These are phyloP conservation scores for Crithidia bombi DNA, from an alignment of 208 protist genomes.

Conservation along the genomic window DNA sequence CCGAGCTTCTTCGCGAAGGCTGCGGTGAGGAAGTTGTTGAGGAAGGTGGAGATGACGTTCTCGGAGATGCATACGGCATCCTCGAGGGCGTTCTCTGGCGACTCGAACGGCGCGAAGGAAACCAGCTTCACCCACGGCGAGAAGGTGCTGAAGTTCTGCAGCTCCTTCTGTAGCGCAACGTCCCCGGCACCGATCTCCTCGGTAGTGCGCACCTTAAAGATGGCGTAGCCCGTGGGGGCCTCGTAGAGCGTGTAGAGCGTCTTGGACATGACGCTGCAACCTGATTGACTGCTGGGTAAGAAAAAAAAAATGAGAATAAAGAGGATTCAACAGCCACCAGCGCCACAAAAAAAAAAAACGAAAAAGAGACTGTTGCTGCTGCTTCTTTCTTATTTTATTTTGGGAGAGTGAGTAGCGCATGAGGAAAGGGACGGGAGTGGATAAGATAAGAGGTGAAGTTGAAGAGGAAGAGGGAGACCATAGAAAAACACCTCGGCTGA, in stretches of 20 bases:
- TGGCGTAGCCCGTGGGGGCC: conserved; percentile 96
- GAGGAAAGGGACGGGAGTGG: too few species aligned
- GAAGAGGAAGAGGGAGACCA: too few species aligned
- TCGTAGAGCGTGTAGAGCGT: conserved; percentile 96
- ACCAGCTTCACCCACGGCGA: conserved; percentile 95
- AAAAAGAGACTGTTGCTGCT: background rate
- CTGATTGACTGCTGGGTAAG: background rate
- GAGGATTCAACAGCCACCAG: background rate
- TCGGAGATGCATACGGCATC: conserved; percentile 98
- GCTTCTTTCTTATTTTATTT: background rate
- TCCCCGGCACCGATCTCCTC: conserved; percentile 95
- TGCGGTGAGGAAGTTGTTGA: conserved; percentile 95
- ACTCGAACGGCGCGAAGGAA: conserved; percentile 97
- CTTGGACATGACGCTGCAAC: conserved; percentile 73
- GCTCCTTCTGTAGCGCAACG: conserved; percentile 92
- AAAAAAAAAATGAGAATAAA: conserved; percentile 16
- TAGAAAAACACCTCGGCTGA: too few species aligned
- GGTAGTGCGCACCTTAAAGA: conserved; percentile 95
- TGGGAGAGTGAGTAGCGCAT: background rate
- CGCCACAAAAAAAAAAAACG: background rate
- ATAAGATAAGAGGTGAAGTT: too few species aligned
- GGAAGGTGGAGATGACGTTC: conserved; percentile 89
- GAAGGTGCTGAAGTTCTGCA: conserved; percentile 95
- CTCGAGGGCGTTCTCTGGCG: conserved; percentile 97
- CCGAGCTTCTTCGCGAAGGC: conserved; percentile 94